phyloP scores from a whole-genome alignment of 2,329 filamentous ascomycete genomes.

The Periglandula ipomoeae region DNA sequence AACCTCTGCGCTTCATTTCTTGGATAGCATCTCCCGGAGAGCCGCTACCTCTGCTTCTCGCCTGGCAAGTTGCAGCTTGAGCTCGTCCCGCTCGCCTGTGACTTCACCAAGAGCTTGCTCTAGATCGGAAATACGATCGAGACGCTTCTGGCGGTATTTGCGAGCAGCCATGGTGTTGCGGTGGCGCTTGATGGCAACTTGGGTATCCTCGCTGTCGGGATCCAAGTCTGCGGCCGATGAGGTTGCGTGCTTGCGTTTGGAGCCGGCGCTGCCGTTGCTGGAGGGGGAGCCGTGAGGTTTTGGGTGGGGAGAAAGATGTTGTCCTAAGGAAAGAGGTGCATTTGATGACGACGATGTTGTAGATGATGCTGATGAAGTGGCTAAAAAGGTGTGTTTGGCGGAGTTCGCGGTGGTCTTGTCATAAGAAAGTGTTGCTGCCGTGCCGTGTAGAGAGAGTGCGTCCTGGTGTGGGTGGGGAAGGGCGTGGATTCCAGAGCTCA shows the following conservation, averaged over 20 bases:
- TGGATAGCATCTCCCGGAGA: slow-evolving; percentile 40
- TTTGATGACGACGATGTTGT: slow-evolving; percentile 1
- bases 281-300: slow-evolving; percentile 4
- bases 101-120: slow-evolving; percentile 50
- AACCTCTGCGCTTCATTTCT: slow-evolving; percentile 13
- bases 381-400: slow-evolving; percentile 1
- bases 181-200: slow-evolving; percentile 45
- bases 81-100: slow-evolving; percentile 52
- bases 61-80: slow-evolving; percentile 52
- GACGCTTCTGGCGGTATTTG: slow-evolving; percentile 61
- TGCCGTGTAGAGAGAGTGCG: not conserved
- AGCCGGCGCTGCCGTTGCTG: slow-evolving; percentile 8
- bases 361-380: not conserved
- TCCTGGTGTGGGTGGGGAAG: not conserved
- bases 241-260: slow-evolving; percentile 11
- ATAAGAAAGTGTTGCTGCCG: slow-evolving; percentile 3
- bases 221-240: slow-evolving; percentile 10
- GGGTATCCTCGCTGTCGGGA: slow-evolving; percentile 12
- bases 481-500: slow-evolving; percentile 5
- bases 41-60: slow-evolving; percentile 57
- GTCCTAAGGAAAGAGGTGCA: not conserved
- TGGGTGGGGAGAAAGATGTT: not conserved
- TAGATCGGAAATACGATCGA: slow-evolving; percentile 55
- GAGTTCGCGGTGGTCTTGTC: slow-evolving; percentile 2
- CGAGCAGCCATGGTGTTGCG: slow-evolving; percentile 64